Base-by-base conservation (phyloP, 495 filamentous ascomycete genomes). In the Hyaloscypha hepaticicola region DNA sequence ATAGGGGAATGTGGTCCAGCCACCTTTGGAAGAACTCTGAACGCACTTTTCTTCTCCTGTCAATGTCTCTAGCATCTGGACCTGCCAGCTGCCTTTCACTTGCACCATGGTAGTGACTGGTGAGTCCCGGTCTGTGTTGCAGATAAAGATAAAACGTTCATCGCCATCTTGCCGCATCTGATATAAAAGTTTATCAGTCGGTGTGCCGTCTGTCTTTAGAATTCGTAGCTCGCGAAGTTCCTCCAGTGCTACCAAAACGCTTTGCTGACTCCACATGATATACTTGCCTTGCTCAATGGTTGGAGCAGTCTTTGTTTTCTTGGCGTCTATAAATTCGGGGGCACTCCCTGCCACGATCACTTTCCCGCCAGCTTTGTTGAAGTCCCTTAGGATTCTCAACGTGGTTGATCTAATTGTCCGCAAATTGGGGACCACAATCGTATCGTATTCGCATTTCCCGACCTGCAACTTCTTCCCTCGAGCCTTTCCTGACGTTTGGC, bases 161-260 rank as follows among this genome's bases (percentile, higher is more conserved):
- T 64, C 64, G 8, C 58, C 66, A 50, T 73, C 71, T 34, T 73
- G 57, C 1, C 71, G 66, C 58, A 73, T 71, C 49, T 73, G 71
- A 62, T 73, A 67, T 7, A 73, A 50, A 4, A 71, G n/a, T n/a
- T n/a, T n/a, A n/a, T n/a, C n/a, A n/a, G n/a, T n/a, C n/a, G 41
- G 33, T 4, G 24, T 8, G n/a, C 57, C 59, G 22, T 31, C 26
- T 2, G 53, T 38, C 26, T 22, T 49, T 5, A 58, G n/a, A 26
- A 73, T 55, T 21, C 58, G 51, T 31, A 73, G 26, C 2, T 70
- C 66, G 25, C 69, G 22, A 27, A 61, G 66, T 14, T 48, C 12
- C 16, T 67, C 58, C n/a, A 71, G n/a, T 2, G 64, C 69, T 16
- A 5, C n/a, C 5, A 73, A 29, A 25, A 73, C 63, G 51, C 27